Percentiles rank a stretch among this genome's conserved stretches.
Conservation (phyloP, 352 stramenopile genomes). For the Phytopythium boreale region DNA sequence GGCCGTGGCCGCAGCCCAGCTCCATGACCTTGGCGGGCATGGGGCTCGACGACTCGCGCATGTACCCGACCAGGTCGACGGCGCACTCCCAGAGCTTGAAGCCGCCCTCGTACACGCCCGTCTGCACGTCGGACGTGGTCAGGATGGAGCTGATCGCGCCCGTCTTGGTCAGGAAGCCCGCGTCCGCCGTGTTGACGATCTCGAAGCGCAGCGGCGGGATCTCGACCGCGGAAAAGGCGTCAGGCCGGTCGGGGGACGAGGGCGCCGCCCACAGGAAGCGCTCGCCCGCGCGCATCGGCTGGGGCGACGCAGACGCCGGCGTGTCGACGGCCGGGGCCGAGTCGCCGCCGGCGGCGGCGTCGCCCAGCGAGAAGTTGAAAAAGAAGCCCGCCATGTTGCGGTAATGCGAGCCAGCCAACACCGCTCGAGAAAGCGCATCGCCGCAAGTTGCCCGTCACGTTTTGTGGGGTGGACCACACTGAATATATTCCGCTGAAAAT, state of each 20-base stretch:
- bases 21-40: constrained; percentile 54
- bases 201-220: constrained; percentile 42
- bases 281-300: constrained; percentile 44
- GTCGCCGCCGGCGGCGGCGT: neutral
- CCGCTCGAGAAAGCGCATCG: too few species aligned
- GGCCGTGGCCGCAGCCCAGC: constrained; percentile 74
- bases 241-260: neutral
- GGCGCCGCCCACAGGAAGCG: constrained; percentile 36
- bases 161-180: constrained; percentile 44
- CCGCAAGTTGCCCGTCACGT: neutral
- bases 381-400: constrained; percentile 34
- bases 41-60: constrained; percentile 19
- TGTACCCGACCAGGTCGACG: constrained; percentile 62
- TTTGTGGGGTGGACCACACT: neutral
- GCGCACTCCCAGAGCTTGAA: constrained; percentile 88
- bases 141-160: constrained; percentile 65
- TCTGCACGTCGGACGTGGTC: constrained; percentile 70
- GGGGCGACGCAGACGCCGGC: neutral
- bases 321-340: neutral
- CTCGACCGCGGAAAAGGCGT: constrained; percentile 29
- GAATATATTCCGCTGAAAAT: constrained; percentile 3
- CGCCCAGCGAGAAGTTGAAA: constrained; percentile 64
- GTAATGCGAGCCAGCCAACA: neutral
- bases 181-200: constrained; percentile 59
- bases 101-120: constrained; percentile 81